Evolutionary conservation across 306 rosid genomes (phyloP), one percentile per base, ranked within the genome.

Genomic region (Vigna trinervia): DNA sequence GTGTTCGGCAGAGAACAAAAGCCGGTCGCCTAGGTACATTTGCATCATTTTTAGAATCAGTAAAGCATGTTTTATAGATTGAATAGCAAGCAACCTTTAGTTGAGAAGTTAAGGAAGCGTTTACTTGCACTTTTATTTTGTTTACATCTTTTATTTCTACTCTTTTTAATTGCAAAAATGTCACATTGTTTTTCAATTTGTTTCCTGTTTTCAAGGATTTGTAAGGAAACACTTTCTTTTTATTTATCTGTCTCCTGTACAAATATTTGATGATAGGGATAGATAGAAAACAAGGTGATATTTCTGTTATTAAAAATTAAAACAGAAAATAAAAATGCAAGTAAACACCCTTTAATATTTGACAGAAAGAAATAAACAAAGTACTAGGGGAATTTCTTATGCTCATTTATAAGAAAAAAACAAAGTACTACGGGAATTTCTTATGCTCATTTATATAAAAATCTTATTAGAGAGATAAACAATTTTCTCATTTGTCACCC

Each of bases 1-100:
- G 75, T n/a, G 83, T 53, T 59, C 80, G 84, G 78, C 83, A 80
- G 34, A 80, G 86, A 73, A 56, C 86, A 79, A 82, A 76, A 43
- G 86, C 89, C 0, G 84, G 80, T 41, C 84, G 86, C 84, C 88
- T 85, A 41, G 22, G 47, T 70, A 78, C 54, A 72, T 12, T 67
- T 51, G 34, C 69, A 69, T 48, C 54, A 39, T 8, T 57, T 39
- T 62, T 17, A 7, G 62, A 71, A 65, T 74, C 74, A 75, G 58
- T 52, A 75, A 69, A 74, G 43, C 70, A 61, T 22, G 38, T 54
- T 59, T 8, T 41, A 9, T 41, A 41, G 61, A 69, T 36, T 19
- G 77, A 60, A 64, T 51, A 82, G 17, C 5, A 75, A 82, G 17
- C 5, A 75, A 65, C 73, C 64, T 4, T 51, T 12, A 56, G 36